Evolutionary conservation across 441 rosid species (phyloP), one percentile per base, ranked within the genome.

Genomic region (Corymbia calophylla): DNA sequence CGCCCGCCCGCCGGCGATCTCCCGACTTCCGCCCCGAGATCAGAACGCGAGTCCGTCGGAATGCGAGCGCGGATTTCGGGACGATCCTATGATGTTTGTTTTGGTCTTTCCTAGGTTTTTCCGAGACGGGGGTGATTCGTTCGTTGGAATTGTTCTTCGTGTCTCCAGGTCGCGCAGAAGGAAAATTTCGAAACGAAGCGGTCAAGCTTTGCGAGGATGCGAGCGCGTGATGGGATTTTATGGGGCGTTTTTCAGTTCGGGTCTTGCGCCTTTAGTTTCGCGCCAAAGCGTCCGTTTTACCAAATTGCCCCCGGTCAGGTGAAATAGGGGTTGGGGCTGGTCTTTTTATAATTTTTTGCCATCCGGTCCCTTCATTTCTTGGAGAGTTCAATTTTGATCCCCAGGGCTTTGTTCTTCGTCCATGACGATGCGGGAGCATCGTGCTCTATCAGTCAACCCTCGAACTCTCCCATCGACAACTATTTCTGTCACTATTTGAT

Each of bases 191-290:
- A 60, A 68, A 86, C 39, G 70, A 82, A 44, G 18, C 25, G 87
- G 87, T 51, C 92, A 64, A 64, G 88, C 90, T 88, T 86, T 54
- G 87, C 56, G 86, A 25, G 49, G 90, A 53, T 14, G 81, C 77
- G 85, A 39, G 62, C 11, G 51, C 70, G 8, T 21, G 88, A 58
- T 31, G 58, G n/a, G 88, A 55, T 89, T 89, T 89, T 89, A 88
- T 35, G 53, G 90, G 90, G 88, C 77, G 87, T 85, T 89, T 89
- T 88, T 60, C 53, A 81, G 91, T 87, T 89, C 93, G 93, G 58
- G 89, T 91, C 93, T 55, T 77, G 47, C 66, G 93, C 93, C 95
- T 90, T 32, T 53, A 35, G 64, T 92, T 93, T 89, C 92, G 94
- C 93, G 84, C 84, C 84, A 44, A 77, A 12, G 53, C 44, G n/a